These are phyloP conservation scores for Neostapfia colusana DNA, from an alignment of 176 grass and related monocot genomes.

Conservation along the genomic window DNA sequence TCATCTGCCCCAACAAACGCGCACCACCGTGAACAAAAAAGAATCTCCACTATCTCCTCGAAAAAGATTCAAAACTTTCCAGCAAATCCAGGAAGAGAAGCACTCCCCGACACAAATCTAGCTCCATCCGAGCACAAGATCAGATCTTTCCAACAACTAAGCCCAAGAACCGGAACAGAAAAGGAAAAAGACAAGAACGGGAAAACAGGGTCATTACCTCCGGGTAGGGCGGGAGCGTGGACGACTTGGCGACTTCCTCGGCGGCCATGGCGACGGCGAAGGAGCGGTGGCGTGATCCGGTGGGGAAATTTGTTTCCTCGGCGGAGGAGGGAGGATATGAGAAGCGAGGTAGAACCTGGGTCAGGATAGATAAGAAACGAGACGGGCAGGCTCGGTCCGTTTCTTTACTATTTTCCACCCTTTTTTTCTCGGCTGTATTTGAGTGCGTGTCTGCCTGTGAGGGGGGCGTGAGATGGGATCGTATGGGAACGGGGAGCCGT, in stretches of 20 bases:
- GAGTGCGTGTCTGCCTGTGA: not conserved
- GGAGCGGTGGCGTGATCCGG: not conserved
- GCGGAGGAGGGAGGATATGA: constrained; percentile 31
- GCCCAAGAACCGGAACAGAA: not conserved
- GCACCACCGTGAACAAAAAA: not conserved
- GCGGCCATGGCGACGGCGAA: constrained; percentile 52
- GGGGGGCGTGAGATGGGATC: constrained; percentile 11
- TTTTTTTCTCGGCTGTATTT: constrained; percentile 35
- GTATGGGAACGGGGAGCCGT: not conserved
- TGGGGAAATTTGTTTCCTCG: constrained; percentile 9
- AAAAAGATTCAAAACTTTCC: not conserved
- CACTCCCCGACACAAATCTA: not conserved
- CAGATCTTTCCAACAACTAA: not conserved
- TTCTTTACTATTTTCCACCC: constrained; percentile 41
- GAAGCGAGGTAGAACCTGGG: constrained; percentile 43
- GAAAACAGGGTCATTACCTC: constrained; percentile 49
- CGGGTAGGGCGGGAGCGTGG: constrained; percentile 66
- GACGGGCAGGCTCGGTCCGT: constrained; percentile 17
- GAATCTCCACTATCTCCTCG: not conserved
- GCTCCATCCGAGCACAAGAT: not conserved
- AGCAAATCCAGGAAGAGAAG: not conserved
- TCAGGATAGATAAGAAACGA: constrained; percentile 55
- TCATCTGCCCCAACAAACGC: constrained; percentile 53
- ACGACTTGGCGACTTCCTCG: constrained; percentile 52
- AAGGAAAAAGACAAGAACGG: not conserved